Evolutionary conservation across 768 basidiomycete genomes (phyloP).

Genomic region (Heimioporus sp.): DNA sequence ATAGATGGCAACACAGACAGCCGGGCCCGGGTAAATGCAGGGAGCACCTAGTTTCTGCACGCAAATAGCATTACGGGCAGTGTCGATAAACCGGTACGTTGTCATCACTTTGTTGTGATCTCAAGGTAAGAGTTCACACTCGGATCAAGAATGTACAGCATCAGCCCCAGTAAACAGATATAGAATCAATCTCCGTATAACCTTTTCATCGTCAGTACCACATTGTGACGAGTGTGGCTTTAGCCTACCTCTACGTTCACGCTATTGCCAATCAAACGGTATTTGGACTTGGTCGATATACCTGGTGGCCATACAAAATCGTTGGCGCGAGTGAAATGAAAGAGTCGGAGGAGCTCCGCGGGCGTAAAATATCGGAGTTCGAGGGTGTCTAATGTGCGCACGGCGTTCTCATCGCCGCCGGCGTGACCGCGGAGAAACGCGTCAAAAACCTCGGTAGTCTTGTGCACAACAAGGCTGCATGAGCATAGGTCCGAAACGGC

Average conservation of each 20-base stretch:
- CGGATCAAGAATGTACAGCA: no score
- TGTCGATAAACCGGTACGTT: no score
- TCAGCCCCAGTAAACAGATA: slow-evolving; percentile 45
- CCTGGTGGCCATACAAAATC: slow-evolving; percentile 61
- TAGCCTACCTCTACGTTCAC: slow-evolving; percentile 65
- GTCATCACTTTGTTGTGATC: no score
- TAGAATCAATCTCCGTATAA: slow-evolving; percentile 55
- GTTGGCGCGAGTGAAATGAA: slow-evolving; percentile 45
- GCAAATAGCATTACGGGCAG: no score
- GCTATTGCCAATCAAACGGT: slow-evolving; percentile 79
- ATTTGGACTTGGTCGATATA: slow-evolving; percentile 66
- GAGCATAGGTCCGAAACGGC: neutral
- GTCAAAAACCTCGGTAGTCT: slow-evolving; percentile 65
- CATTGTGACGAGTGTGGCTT: neutral
- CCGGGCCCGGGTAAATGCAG: no score
- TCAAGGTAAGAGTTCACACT: no score
- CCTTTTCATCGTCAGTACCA: slow-evolving; percentile 13
- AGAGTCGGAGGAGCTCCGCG: slow-evolving; percentile 65
- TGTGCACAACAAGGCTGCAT: slow-evolving; percentile 1
- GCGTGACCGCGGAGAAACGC: slow-evolving; percentile 48
- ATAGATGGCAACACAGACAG: no score
- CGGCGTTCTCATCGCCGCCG: slow-evolving; percentile 39
- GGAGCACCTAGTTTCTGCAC: no score
- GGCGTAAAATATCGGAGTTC: slow-evolving; percentile 75
- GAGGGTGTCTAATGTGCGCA: slow-evolving; percentile 58